A percentile compares a stretch with the other conserved stretches of the same genome.
phyloP scores from a whole-genome alignment of 495 filamentous ascomycete genomes.

The Clohesyomyces aquaticus region DNA sequence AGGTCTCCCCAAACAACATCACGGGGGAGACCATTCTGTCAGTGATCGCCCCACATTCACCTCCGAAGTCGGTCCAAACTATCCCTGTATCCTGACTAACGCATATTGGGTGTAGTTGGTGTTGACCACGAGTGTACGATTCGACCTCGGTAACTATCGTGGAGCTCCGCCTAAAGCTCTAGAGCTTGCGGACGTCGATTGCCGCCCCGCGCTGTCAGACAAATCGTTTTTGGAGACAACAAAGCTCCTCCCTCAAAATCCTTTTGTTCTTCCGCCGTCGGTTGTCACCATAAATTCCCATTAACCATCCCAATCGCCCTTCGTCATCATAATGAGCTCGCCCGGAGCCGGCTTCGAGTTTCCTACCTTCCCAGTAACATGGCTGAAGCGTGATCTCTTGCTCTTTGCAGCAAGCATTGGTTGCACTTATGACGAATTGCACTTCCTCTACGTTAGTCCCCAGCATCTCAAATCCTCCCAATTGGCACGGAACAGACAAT shows the following conservation, averaged over 20 bases:
- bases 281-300: not conserved
- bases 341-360: conserved; percentile 57
- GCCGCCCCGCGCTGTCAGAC: conserved; percentile 11
- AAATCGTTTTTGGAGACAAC: conserved; percentile 1
- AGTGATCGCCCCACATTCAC: not conserved
- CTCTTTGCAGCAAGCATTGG: conserved; percentile 90
- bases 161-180: conserved; percentile 17
- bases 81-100: not conserved
- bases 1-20: not conserved
- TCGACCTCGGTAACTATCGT: conserved; percentile 31
- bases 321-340: conserved; percentile 12
- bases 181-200: conserved; percentile 7
- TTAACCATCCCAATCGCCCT: not conserved
- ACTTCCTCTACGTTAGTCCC: conserved; percentile 80
- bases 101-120: not conserved
- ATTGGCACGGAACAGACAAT: not conserved
- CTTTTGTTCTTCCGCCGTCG: not conserved
- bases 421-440: conserved; percentile 74
- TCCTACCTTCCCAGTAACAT: conserved; percentile 70
- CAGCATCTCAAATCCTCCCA: not conserved
- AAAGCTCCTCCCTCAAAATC: too few species aligned
- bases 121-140: conserved; percentile 19
- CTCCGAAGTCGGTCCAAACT: conserved; percentile 2
- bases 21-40: not conserved
- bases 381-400: conserved; percentile 83